Base-by-base conservation (phyloP, 2,329 filamentous ascomycete species). In the Ophioceras dolichostomum region DNA sequence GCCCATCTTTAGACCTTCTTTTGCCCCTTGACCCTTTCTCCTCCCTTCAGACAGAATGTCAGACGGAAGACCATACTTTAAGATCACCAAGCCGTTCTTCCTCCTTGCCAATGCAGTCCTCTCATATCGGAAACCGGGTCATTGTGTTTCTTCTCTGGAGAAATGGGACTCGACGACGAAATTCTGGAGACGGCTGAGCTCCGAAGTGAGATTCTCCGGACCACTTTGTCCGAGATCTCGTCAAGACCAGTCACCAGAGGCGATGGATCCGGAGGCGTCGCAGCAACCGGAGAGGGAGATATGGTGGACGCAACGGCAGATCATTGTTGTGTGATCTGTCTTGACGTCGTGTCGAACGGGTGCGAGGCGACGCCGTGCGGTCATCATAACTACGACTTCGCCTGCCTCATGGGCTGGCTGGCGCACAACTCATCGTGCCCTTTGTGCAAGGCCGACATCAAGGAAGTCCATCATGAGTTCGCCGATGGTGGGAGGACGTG, bases 311-410 rank as follows among this genome's bases (percentile, higher is more conserved):
- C n/a, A n/a, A n/a, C n/a, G n/a, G n/a, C n/a, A n/a, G n/a, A 43
- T 52, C 43, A 48, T 44, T 75, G 70, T 50, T 95, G 88, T 57
- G 85, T 93, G 44, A 91, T 96, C 56, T 96, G 88, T 57, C 76
- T 95, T 42, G 83, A 89, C 39, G 52, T 62, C 37, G 67, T 94
- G 50, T 74, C 76, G 9, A 83, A 91, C 49, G 61, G 73, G 37
- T 86, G 83, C 44, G 66, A 79, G 36, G 74, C 83, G 7, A 62
- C 70, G 16, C 87, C 88, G 7, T 96, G 88, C 64, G 70, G 73
- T 30, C 88, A 96, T 62, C 61, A 66, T 40, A 76, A 78, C 47
- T 94, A 93, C 54, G 87, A 95, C 63, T 93, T 87, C 52, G 56
- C 85, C 10, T 96, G 88, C 56, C 70, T 94, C 5, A 60, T 79